Base-by-base conservation (phyloP, 257 asterid genomes). In the Nicotiana otophora region DNA sequence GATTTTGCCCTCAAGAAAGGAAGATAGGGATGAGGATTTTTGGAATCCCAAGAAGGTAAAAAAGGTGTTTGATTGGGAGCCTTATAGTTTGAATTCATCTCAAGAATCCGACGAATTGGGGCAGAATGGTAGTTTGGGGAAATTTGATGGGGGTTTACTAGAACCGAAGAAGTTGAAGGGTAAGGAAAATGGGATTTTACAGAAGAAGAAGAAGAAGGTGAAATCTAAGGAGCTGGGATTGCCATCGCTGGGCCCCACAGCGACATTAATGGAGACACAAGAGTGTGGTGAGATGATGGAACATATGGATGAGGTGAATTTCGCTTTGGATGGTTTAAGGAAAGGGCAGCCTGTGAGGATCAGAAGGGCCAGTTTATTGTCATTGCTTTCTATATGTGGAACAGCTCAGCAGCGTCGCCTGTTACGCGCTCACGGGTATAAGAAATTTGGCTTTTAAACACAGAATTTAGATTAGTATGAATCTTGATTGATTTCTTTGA, bases 231-330 rank as follows among this genome's bases (percentile, higher is more conserved):
- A 86, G 85, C 8, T 82, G 66, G 96, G 53, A 63, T 51, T 83
- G 28, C 82, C 76, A 48, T 65, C 89, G 51, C 31, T 81, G 64
- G 86, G 84, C n/a, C 85, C 90, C 64, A 87, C 94, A 20, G 87
- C 93, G 80, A 92, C 98, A 14, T 83, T 95, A 88, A 91, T 93
- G 96, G 98, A 93, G 88, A 92, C 98, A 81, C 98, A 92, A 84
- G 98, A 93, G 87, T 90, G 80, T 81, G 97, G 98, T 82, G 98
- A 93, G 89, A 92, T 90, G 95, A 90, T 90, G 93, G 98, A 95
- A 91, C 96, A 90, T 58, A 79, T 89, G 86, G 99, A 95, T 88
- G 99, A 95, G 92, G 94, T 95, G 86, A 87, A 92, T 87, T 95
- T 93, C 79, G 93, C 99, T 0, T 82, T 95, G 83, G 99, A 92